Evolutionary conservation across 768 basidiomycete species (phyloP), one percentile per base, ranked within the genome.

Genomic region (Tephrocybe sp.): DNA sequence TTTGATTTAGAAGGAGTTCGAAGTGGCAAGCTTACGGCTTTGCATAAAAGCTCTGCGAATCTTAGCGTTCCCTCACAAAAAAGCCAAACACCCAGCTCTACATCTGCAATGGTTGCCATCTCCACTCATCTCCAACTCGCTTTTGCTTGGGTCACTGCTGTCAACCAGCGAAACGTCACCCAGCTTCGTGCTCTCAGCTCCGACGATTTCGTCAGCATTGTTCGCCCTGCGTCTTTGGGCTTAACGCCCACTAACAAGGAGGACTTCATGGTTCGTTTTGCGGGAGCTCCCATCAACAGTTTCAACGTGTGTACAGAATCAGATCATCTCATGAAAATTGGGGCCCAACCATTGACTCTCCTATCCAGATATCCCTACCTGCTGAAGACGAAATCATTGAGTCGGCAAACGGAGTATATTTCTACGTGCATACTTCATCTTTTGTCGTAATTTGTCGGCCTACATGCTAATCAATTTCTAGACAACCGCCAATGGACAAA

Each of bases 401-500:
- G 40, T 45, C 51, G 6, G n/a, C 19, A 1, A 34, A 56, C 24
- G 49, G 37, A 6, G 42, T 56, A 21, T 30, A 43, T 18, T 56
- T 56, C 38, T 56, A 50, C 30, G 55, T 56, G 36, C 21, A 45
- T 56, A 11, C 27, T 29, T 29, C 27, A 5, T 29, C 27, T 29
- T 29, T n/a, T n/a, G n/a, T n/a, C n/a, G n/a, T n/a, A n/a, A n/a
- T n/a, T n/a, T n/a, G n/a, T n/a, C n/a, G n/a, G n/a, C n/a, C n/a
- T n/a, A n/a, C n/a, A 16, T 23, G 22, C n/a, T n/a, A n/a, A n/a
- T n/a, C n/a, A n/a, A n/a, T n/a, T n/a, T n/a, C n/a, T 19, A 56
- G 55, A 56, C 55, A 3, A 53, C 43, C 30, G 33, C 55, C 21
- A 37, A 56, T 34, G 55, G 55, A n/a, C 47, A 34, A 12, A 50